Base-by-base conservation (phyloP, 176 grass and related monocot genomes). In the Saccharum officinarum region DNA sequence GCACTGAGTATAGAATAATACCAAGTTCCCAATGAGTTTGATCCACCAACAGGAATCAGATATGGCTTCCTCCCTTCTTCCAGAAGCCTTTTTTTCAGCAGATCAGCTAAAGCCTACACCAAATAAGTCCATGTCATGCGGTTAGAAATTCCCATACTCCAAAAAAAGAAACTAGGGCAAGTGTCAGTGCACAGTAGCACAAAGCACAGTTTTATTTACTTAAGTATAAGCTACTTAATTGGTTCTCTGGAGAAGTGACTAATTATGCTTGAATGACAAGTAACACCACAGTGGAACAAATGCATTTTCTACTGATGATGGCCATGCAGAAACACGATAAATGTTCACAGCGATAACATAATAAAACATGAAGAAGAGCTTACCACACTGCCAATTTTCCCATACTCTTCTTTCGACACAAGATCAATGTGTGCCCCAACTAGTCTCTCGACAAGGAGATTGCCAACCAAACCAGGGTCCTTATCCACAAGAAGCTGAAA, bases 1-100 rank as follows among this genome's bases (percentile, higher is more conserved):
- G 17, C 4, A 80, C 20, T 38, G 71, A 47, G 73, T 67, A 80
- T 40, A 54, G 5, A 18, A 87, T 16, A 62, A 41, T 95, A 98
- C 97, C 97, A 98, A 62, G 91, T 91, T 83, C 97, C 97, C 76
- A 98, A 82, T 57, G 93, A 98, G 84, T 98, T 95, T 37, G 97
- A 98, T 92, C 97, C 97, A 73, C 97, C 97, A 82, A 96, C 97
- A 82, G 97, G 97, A 82, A 98, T 94, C 59, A 96, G 87, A 61
- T 95, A 98, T 79, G 97, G 97, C 15, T 92, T 98, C 79, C 88
- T 84, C 47, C 97, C 97, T 96, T 98, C 91, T 69, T 94, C 84
- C 46, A 89, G 54, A 67, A 98, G 81, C 80, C 71, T 99, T 61
- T 86, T 89, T 88, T 96, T 94, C 80, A 99, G 86, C 75, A 99